phyloP scores from a whole-genome alignment of 345 rosid species.

The Moringa oleifera region DNA sequence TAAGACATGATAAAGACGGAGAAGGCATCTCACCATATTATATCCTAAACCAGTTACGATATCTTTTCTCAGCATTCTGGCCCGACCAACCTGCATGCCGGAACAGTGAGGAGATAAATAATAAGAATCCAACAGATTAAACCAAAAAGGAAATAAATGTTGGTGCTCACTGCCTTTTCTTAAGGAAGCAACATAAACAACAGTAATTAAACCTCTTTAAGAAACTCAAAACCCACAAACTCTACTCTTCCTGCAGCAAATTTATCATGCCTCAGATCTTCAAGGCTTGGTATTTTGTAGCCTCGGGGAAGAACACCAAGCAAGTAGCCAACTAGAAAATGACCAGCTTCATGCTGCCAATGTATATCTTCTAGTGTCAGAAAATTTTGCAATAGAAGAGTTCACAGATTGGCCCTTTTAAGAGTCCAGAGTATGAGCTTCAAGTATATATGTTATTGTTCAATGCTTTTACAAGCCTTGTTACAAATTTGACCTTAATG shows the following conservation, averaged over 20 bases:
- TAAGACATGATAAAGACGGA: background rate
- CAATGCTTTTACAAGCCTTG: too few species aligned
- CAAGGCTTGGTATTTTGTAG: conserved; percentile 33
- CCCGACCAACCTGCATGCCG: conserved; percentile 13
- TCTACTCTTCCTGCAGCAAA: conserved; percentile 34
- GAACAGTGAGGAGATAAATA: background rate
- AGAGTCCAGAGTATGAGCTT: background rate
- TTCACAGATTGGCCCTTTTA: too few species aligned
- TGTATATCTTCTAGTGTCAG: background rate
- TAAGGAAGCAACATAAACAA: too few species aligned
- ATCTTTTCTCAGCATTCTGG: conserved; percentile 6
- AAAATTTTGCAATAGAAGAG: background rate
- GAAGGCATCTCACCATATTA: conserved; percentile 5
- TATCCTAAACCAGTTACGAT: background rate
- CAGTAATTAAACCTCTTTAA: conserved; percentile 27
- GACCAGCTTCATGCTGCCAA: conserved; percentile 61
- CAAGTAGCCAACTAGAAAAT: conserved; percentile 54
- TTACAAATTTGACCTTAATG: background rate
- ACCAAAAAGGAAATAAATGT: background rate
- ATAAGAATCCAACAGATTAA: too few species aligned
- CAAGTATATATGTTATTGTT: too few species aligned
- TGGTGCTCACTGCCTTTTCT: background rate
- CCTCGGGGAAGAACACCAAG: conserved; percentile 58
- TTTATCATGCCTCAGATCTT: conserved; percentile 19
- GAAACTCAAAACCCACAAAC: conserved; percentile 55